Conservation (phyloP, 495 filamentous ascomycete species). For the Chaetomium fimeti region DNA sequence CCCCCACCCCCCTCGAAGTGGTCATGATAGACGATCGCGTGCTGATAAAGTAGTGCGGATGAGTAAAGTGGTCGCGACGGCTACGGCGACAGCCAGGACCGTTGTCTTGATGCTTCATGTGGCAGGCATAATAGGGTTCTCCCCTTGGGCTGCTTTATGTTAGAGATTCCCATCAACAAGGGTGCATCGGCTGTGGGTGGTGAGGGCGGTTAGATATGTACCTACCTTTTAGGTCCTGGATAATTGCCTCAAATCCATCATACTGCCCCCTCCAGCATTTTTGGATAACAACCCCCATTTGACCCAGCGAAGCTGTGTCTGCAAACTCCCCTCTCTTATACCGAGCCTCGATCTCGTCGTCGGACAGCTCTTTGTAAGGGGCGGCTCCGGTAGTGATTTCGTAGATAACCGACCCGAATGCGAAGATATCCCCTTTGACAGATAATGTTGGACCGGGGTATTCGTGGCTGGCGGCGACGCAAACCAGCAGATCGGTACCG, state of each 20-base stretch:
- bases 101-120: too few relatives aligned
- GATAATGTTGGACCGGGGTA: conserved; percentile 3
- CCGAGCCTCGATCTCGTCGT: background rate
- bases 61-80: too few relatives aligned
- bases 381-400: background rate
- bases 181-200: too few relatives aligned
- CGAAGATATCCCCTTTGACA: background rate
- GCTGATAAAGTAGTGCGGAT: too few relatives aligned
- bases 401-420: conserved; percentile 9
- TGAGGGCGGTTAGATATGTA: too few relatives aligned
- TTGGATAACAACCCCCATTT: background rate
- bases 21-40: too few relatives aligned
- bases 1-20: too few relatives aligned
- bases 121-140: too few relatives aligned
- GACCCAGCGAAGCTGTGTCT: background rate
- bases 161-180: too few relatives aligned
- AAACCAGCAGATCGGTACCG: background rate
- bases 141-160: too few relatives aligned
- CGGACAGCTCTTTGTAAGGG: background rate
- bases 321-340: conserved; percentile 6
- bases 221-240: background rate
- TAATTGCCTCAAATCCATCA: background rate
- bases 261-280: conserved; percentile 7
- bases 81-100: too few relatives aligned
- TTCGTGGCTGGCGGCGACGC: conserved; percentile 2